Base-by-base conservation (phyloP, 1,284 basidiomycete genomes). In the Leccinum solheimii region DNA sequence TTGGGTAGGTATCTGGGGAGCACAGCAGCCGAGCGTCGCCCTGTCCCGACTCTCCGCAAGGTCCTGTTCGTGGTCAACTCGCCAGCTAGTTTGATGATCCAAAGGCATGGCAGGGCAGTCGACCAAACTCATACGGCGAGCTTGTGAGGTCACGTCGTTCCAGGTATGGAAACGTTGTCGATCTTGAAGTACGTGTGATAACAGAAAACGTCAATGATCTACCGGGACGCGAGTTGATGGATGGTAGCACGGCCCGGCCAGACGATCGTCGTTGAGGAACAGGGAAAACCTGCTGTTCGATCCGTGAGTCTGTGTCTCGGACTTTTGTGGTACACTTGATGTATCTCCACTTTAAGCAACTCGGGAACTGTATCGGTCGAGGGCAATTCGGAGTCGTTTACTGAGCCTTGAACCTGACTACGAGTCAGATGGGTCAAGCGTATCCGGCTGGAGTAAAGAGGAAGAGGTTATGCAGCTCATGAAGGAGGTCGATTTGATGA, bases 321-420 rank as follows among this genome's bases (percentile, higher is more conserved):
- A 50, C 5, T 21, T 26, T 38, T 23, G 55, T 5, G 34, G 26
- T 19, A 38, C 56, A 36, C 53, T 66, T 10, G 21, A 72, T 16
- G 34, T 27, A 43, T 58, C 60, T 38, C 60, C 66, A 66, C 48
- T 58, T 63, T 36, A 67, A 96, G 94, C 93, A 95, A 92, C 80
- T 97, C 21, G 95, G 95, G 36, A 96, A 97, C 75, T 96, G 94
- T 75, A 97, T 98, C 67, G 96, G 96, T 3, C 87, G 92, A 57
- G 96, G 96, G 7, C 96, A 98, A 78, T 98, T 98, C 75, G 96
- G 96, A 23, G 88, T 94, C 10, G 96, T 98, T 9, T 98, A 97
- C 75, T 87, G 94, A n/a, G 95, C 96, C 5, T 81, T 98, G 61
- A 96, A 98, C 75, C 79, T 97, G 69, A 91, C 91, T 67, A 94